Evolutionary conservation across 129 eudicot species (phyloP).

Genomic region (Arctium minus): DNA sequence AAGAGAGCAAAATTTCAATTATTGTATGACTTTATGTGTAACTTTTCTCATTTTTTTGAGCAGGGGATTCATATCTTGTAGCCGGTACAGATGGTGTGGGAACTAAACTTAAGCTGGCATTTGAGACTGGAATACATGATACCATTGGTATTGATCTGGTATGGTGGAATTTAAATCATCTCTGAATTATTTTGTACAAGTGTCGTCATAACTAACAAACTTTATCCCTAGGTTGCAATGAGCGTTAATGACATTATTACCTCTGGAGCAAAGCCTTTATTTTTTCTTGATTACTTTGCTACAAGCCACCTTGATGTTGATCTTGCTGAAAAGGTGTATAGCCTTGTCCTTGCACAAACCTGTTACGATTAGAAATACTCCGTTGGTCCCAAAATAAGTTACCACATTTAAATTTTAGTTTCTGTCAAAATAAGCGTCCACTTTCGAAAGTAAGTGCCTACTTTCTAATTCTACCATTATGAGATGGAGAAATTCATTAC

Average conservation of each 20-base stretch:
- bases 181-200: neutral
- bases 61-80: slow-evolving; percentile 96
- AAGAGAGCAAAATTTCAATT: neutral
- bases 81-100: slow-evolving; percentile 99
- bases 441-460: too few species aligned
- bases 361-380: neutral
- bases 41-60: neutral
- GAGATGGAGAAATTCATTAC: neutral
- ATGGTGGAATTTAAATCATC: slow-evolving; percentile 21
- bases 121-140: slow-evolving; percentile 61
- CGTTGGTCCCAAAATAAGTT: too few species aligned
- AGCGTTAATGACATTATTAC: slow-evolving; percentile 97
- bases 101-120: slow-evolving; percentile 93
- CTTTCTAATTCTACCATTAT: neutral
- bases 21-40: neutral
- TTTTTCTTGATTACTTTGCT: slow-evolving; percentile 95
- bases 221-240: slow-evolving; percentile 75
- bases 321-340: slow-evolving; percentile 82
- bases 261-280: slow-evolving; percentile 95
- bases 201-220: neutral
- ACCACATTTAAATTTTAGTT: neutral
- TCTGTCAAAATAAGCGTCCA: neutral
- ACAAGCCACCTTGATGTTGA: slow-evolving; percentile 94
- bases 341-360: neutral
- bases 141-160: slow-evolving; percentile 64